These are phyloP conservation scores for Talaromyces verruculosus DNA, from an alignment of 2,329 filamentous ascomycete species.

Conservation along the genomic window DNA sequence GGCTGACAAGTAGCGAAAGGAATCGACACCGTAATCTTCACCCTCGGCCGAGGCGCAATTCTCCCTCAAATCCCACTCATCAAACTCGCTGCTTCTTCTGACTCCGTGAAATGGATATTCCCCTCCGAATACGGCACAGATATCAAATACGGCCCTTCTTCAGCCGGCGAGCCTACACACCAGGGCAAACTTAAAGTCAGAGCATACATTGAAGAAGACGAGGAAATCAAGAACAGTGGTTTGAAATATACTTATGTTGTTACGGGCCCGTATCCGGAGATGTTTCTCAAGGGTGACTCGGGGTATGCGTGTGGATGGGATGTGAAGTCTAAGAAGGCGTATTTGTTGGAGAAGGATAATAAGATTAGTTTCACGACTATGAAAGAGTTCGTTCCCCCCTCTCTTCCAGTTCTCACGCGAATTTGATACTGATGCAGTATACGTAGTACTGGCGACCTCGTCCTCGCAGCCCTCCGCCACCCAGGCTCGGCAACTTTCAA, in stretches of 20 bases:
- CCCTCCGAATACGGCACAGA: slow-evolving; percentile 69
- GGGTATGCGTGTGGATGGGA: slow-evolving; percentile 59
- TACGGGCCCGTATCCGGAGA: slow-evolving; percentile 67
- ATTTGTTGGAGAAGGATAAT: slow-evolving; percentile 61
- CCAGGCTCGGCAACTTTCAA: slow-evolving; percentile 53
- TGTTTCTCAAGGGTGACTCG: slow-evolving; percentile 55
- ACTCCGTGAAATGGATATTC: slow-evolving; percentile 62
- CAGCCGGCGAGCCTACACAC: slow-evolving; percentile 63
- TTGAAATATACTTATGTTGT: slow-evolving; percentile 67
- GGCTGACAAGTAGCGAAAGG: slow-evolving; percentile 32
- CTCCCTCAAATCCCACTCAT: slow-evolving; percentile 63
- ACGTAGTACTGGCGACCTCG: slow-evolving; percentile 63
- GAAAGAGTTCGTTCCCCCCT: slow-evolving; percentile 57
- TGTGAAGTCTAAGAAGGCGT: slow-evolving; percentile 56
- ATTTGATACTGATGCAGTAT: neutral
- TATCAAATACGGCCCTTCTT: slow-evolving; percentile 60
- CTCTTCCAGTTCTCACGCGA: neutral
- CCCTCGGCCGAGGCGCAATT: slow-evolving; percentile 64
- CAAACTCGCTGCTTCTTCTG: slow-evolving; percentile 55
- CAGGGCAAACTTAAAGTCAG: slow-evolving; percentile 70
- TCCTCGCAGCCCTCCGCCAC: slow-evolving; percentile 62
- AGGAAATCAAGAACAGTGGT: slow-evolving; percentile 48
- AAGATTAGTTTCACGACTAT: slow-evolving; percentile 69
- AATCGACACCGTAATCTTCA: slow-evolving; percentile 66
- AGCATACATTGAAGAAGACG: slow-evolving; percentile 51